phyloP scores from a whole-genome alignment of 768 basidiomycete species.

The Inosperma sp. region DNA sequence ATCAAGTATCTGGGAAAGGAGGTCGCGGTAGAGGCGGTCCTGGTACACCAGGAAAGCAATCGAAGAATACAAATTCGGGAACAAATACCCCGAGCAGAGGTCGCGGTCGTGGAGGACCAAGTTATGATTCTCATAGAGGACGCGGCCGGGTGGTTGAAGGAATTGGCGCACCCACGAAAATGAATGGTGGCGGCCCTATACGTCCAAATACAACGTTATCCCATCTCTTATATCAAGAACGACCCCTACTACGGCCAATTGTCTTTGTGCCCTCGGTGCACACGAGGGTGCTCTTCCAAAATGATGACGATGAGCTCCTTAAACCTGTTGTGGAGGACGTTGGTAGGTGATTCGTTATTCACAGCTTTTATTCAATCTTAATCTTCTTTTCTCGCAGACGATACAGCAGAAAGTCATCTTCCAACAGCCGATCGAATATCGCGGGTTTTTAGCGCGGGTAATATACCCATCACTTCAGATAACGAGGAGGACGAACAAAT shows the following conservation, averaged over 20 bases:
- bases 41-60: conserved; percentile 6
- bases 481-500: conserved; percentile 35
- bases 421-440: conserved; percentile 70
- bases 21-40: conserved; percentile 22
- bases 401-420: conserved; percentile 48
- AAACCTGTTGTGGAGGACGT: conserved; percentile 48
- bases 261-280: conserved; percentile 59
- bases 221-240: conserved; percentile 47
- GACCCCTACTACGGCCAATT: conserved; percentile 65
- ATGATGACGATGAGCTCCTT: conserved; percentile 61
- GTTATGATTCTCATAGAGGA: conserved; percentile 17
- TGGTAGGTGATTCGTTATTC: conserved; percentile 34
- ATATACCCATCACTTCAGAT: conserved; percentile 21
- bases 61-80: no score
- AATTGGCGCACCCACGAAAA: conserved; percentile 25
- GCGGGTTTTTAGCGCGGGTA: conserved; percentile 50
- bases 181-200: conserved; percentile 28
- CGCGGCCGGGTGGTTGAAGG: conserved; percentile 25
- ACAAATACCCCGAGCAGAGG: conserved; percentile 9
- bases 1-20: conserved; percentile 16
- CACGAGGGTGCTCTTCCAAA: conserved; percentile 48
- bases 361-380: conserved; percentile 5
- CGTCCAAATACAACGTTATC: conserved; percentile 49
- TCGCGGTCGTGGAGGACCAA: conserved; percentile 20
- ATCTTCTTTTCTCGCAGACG: conserved; percentile 30